phyloP scores from a whole-genome alignment of 1,139 yeast genomes.

The Pichiaceae sp. region DNA sequence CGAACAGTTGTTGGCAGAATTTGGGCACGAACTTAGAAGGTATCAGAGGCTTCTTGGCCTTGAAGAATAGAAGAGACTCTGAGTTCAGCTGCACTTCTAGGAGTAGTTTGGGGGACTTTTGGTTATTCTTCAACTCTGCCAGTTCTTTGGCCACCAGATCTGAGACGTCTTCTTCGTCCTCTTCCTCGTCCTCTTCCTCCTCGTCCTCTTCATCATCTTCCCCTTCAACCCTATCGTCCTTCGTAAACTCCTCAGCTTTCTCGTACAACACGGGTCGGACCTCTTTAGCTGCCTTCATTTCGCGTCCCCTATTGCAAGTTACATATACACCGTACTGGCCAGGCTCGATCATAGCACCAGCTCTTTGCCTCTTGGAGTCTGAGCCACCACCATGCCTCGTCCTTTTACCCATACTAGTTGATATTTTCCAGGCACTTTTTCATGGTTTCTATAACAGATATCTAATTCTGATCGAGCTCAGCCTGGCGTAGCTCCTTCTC shows the following conservation, averaged over 20 bases:
- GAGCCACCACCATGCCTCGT: constrained; percentile 14
- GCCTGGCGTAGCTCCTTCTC: constrained; percentile 26
- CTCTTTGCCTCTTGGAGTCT: constrained; percentile 33
- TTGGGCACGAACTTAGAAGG: constrained; percentile 64
- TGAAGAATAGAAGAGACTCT: constrained; percentile 80
- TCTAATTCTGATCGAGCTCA: constrained; percentile 4
- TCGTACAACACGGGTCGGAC: constrained; percentile 53
- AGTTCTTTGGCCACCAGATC: constrained; percentile 69
- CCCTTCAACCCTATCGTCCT: constrained; percentile 30
- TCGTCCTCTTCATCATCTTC: constrained; percentile 19
- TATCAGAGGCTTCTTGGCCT: constrained; percentile 67
- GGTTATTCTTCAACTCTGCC: constrained; percentile 18
- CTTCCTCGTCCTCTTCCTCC: constrained; percentile 19
- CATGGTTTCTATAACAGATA: constrained; percentile 3
- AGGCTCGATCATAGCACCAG: constrained; percentile 58
- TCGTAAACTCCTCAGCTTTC: constrained; percentile 45
- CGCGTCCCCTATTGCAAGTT: constrained; percentile 75
- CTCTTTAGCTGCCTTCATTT: constrained; percentile 68
- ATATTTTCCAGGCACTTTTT: neutral
- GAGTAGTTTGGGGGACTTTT: constrained; percentile 29
- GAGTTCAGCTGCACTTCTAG: constrained; percentile 68
- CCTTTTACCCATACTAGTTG: constrained; percentile 29
- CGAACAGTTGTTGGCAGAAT: constrained; percentile 53
- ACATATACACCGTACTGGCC: constrained; percentile 79
- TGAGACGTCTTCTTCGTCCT: constrained; percentile 49